Evolutionary conservation across 2,329 filamentous ascomycete species (phyloP).

Genomic region (Pseudocercospora fuligena): DNA sequence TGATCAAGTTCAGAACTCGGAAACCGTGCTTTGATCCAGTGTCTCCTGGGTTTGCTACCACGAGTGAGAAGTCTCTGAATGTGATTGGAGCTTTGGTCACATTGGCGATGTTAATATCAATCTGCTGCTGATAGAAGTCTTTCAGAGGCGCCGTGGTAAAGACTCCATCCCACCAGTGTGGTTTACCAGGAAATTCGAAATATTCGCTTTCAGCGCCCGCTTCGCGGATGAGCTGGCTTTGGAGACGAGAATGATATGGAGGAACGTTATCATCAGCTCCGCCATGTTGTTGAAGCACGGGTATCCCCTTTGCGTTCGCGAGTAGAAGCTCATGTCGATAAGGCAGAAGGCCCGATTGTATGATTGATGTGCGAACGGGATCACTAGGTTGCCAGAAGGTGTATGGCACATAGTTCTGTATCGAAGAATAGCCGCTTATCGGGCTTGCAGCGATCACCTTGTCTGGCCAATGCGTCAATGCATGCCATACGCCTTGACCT

Average conservation of each 20-base stretch:
- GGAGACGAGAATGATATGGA: slow-evolving; percentile 60
- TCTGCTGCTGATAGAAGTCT: slow-evolving; percentile 52
- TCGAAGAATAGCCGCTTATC: slow-evolving; percentile 64
- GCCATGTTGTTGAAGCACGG: slow-evolving; percentile 62
- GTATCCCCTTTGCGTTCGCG: slow-evolving; percentile 57
- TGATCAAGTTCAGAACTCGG: slow-evolving; percentile 54
- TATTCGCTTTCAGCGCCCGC: slow-evolving; percentile 51
- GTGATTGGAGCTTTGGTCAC: slow-evolving; percentile 30
- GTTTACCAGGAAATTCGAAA: slow-evolving; percentile 54
- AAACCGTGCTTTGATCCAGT: slow-evolving; percentile 59
- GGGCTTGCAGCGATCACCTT: slow-evolving; percentile 61
- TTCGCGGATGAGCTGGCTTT: slow-evolving; percentile 56
- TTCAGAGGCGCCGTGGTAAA: slow-evolving; percentile 58
- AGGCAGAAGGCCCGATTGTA: slow-evolving; percentile 56
- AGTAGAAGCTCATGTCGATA: slow-evolving; percentile 62
- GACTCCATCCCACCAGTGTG: slow-evolving; percentile 61
- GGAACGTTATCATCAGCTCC: slow-evolving; percentile 63
- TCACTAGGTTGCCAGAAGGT: slow-evolving; percentile 61
- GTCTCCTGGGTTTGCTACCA: slow-evolving; percentile 58
- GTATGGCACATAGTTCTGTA: slow-evolving; percentile 64
- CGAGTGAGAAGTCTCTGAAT: slow-evolving; percentile 51
- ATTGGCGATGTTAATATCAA: slow-evolving; percentile 32
- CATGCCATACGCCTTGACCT: slow-evolving; percentile 64
- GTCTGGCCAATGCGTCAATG: slow-evolving; percentile 61
- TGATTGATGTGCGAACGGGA: slow-evolving; percentile 52